These are phyloP conservation scores for Sarocladium strictum DNA, from an alignment of 2,329 filamentous ascomycete species.

Conservation along the genomic window DNA sequence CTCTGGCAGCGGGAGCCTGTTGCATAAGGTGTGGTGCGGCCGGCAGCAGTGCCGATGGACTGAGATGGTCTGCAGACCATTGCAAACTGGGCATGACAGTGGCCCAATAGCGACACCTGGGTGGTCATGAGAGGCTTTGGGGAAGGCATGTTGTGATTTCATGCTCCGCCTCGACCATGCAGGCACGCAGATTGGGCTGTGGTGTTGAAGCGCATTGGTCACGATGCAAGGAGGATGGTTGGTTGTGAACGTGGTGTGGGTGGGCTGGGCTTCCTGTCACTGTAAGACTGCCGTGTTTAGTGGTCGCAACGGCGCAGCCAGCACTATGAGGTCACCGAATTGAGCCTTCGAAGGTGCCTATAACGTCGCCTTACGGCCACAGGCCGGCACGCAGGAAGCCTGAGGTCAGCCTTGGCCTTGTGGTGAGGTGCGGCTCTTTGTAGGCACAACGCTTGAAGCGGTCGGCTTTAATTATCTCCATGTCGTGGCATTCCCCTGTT, in stretches of 20 bases:
- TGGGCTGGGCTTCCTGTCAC: not conserved
- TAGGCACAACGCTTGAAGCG: too few relatives aligned
- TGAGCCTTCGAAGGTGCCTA: not conserved
- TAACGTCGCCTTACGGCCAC: not conserved
- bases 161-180: not conserved
- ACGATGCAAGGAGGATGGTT: not conserved
- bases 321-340: not conserved
- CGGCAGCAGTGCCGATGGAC: not conserved
- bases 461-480: too few relatives aligned
- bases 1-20: constrained; percentile 1
- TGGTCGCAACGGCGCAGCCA: not conserved
- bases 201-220: not conserved
- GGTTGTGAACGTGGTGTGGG: not conserved
- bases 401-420: not conserved
- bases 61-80: not conserved
- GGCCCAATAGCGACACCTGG: not conserved
- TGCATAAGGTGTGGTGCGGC: not conserved
- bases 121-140: not conserved
- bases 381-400: not conserved
- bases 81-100: not conserved
- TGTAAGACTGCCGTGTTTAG: not conserved
- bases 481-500: too few relatives aligned
- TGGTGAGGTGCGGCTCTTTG: too few relatives aligned
- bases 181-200: not conserved
- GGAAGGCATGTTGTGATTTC: not conserved